phyloP scores from a whole-genome alignment of 305 asterid genomes.

The Ilex paraguariensis region DNA sequence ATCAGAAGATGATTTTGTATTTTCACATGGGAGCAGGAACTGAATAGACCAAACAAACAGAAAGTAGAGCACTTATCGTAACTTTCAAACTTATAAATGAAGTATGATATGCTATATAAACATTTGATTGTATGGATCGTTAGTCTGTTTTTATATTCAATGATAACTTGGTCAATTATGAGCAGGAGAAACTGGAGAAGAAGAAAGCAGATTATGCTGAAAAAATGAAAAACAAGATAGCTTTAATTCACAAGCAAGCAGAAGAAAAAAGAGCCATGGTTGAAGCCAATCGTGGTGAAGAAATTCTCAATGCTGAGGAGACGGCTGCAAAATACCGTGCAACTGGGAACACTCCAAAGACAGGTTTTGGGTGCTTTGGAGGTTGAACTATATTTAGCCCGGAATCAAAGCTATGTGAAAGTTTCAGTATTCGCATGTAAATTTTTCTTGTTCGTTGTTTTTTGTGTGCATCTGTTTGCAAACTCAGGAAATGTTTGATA shows the following conservation, averaged over 20 bases:
- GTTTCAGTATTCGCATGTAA: too few species aligned
- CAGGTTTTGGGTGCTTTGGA: slow-evolving; percentile 55
- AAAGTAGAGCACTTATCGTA: too few species aligned
- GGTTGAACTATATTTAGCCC: slow-evolving; percentile 10
- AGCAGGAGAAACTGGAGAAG: slow-evolving; percentile 65
- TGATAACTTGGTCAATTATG: not conserved
- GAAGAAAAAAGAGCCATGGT: slow-evolving; percentile 75
- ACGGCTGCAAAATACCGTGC: slow-evolving; percentile 67
- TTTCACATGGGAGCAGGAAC: too few species aligned
- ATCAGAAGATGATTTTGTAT: too few species aligned
- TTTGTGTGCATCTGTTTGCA: too few species aligned
- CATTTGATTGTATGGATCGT: too few species aligned
- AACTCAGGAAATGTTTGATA: too few species aligned
- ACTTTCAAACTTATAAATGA: too few species aligned
- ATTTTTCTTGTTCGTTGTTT: too few species aligned
- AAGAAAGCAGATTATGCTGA: slow-evolving; percentile 80
- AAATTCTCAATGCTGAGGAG: slow-evolving; percentile 66
- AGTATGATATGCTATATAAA: too few species aligned
- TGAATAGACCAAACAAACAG: too few species aligned
- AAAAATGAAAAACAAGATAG: slow-evolving; percentile 60
- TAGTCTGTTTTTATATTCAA: not conserved
- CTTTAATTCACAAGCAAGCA: slow-evolving; percentile 62
- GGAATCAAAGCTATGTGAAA: too few species aligned
- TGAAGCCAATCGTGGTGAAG: slow-evolving; percentile 59
- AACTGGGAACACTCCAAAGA: slow-evolving; percentile 57